Evolutionary conservation across 768 basidiomycete species (phyloP).

Genomic region (Collybiopsis luxurians): DNA sequence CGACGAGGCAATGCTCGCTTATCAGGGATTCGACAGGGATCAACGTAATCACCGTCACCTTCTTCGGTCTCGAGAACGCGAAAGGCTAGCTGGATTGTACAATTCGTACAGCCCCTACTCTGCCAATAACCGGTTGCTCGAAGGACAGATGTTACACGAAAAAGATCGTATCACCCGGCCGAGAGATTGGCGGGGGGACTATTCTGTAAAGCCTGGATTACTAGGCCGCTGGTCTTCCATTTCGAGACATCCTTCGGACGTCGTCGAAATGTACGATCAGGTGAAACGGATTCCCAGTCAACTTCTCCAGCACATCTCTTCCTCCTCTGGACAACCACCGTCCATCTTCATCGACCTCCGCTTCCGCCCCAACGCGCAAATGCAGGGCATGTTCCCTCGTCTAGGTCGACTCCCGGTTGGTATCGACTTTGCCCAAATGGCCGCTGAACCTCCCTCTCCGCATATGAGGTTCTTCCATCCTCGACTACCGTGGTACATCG

Average conservation of each 20-base stretch:
- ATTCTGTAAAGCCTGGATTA: constrained; percentile 11
- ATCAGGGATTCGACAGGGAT: background rate
- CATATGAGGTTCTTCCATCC: constrained; percentile 57
- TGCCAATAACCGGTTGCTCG: background rate
- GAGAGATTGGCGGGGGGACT: constrained; percentile 43
- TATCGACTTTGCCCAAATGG: constrained; percentile 53
- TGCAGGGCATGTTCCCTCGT: constrained; percentile 34
- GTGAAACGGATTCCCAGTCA: constrained; percentile 28
- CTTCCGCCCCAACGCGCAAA: constrained; percentile 25
- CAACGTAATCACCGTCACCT: background rate
- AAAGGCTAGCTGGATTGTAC: background rate
- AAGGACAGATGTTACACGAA: background rate
- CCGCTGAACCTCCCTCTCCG: constrained; percentile 46
- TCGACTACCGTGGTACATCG: constrained; percentile 66
- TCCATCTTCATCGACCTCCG: constrained; percentile 53
- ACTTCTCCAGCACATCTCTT: constrained; percentile 19
- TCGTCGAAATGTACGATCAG: constrained; percentile 27
- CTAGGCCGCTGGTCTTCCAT: constrained; percentile 19
- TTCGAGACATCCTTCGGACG: constrained; percentile 28
- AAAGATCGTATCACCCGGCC: constrained; percentile 21
- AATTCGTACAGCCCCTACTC: background rate
- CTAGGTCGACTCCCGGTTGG: constrained; percentile 39
- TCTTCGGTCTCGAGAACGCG: background rate
- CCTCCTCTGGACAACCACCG: constrained; percentile 23
- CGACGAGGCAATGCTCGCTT: background rate